Evolutionary conservation across 2,329 filamentous ascomycete species (phyloP).

Genomic region (Calonectria multiphialidica): DNA sequence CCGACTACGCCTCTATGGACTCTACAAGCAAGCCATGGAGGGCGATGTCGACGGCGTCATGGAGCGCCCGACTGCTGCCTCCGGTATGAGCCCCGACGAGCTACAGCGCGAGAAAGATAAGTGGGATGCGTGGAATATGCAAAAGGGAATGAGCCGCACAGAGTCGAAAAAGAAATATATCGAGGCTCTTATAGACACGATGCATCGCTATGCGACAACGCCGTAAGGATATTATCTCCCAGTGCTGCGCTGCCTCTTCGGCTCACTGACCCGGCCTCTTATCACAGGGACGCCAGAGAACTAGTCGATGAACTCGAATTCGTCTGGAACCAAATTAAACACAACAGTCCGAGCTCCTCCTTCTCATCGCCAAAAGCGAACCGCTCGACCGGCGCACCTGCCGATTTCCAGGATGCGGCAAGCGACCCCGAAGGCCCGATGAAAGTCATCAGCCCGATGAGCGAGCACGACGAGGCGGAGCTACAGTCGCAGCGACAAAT

Average conservation of each 20-base stretch:
- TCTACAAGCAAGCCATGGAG: constrained; percentile 99
- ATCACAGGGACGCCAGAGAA: constrained; percentile 79
- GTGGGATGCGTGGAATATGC: constrained; percentile 96
- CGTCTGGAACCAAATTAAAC: constrained; percentile 98
- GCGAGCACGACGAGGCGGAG: constrained; percentile 81
- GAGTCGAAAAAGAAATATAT: constrained; percentile 97
- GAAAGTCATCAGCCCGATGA: constrained; percentile 86
- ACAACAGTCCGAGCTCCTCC: constrained; percentile 78
- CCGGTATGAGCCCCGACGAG: constrained; percentile 64
- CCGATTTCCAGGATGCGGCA: constrained; percentile 60
- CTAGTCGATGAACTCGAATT: constrained; percentile 97
- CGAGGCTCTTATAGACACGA: constrained; percentile 92
- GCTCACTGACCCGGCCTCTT: constrained; percentile 33
- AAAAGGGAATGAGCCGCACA: constrained; percentile 85
- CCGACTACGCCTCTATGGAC: constrained; percentile 91
- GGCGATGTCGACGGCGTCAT: constrained; percentile 96
- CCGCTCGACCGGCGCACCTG: constrained; percentile 46
- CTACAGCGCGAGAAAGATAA: constrained; percentile 73
- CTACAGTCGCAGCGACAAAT: constrained; percentile 62
- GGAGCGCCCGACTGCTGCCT: constrained; percentile 76
- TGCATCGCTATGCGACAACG: constrained; percentile 95
- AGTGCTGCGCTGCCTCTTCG: background rate
- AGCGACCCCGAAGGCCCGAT: constrained; percentile 68
- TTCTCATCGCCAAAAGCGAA: constrained; percentile 66
- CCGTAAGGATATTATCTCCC: constrained; percentile 61